phyloP scores from a whole-genome alignment of 441 rosid species.

The Cnidoscolus chayamansa region DNA sequence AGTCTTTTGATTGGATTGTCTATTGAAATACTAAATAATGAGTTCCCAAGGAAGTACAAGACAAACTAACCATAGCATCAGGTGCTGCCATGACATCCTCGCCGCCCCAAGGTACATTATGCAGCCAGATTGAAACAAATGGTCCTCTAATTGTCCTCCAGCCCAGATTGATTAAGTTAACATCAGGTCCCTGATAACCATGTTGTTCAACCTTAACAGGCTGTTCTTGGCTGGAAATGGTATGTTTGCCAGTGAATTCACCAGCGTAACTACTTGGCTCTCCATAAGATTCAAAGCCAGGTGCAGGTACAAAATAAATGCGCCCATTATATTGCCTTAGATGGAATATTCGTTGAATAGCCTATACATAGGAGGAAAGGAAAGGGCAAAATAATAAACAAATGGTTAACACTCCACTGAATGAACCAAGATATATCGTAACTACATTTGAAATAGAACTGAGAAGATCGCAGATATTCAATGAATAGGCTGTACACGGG shows the following conservation, averaged over 20 bases:
- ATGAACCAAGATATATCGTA: background rate
- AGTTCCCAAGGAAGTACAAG: background rate
- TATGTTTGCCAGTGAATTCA: slow-evolving; percentile 21
- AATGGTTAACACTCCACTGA: slow-evolving; percentile 5
- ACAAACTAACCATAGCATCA: slow-evolving; percentile 64
- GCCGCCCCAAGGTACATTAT: slow-evolving; percentile 91
- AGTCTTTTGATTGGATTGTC: background rate
- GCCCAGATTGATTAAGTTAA: slow-evolving; percentile 38
- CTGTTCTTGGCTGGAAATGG: slow-evolving; percentile 29
- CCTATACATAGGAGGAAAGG: slow-evolving; percentile 40
- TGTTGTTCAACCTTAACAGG: slow-evolving; percentile 25
- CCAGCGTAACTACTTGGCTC: slow-evolving; percentile 45
- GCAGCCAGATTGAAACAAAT: slow-evolving; percentile 94
- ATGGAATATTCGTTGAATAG: slow-evolving; percentile 55
- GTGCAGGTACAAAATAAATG: slow-evolving; percentile 78
- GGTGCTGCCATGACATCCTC: slow-evolving; percentile 89
- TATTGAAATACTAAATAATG: background rate
- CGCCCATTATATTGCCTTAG: slow-evolving; percentile 70
- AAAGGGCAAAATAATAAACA: background rate
- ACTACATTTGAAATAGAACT: background rate
- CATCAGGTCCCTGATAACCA: slow-evolving; percentile 62
- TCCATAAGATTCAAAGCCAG: slow-evolving; percentile 77
- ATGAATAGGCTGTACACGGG: too few species aligned
- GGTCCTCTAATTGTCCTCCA: slow-evolving; percentile 89
- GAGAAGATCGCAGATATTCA: background rate